A percentile compares a stretch with the other conserved stretches of the same genome.
phyloP scores from a whole-genome alignment of 768 basidiomycete genomes.

The Pleurotus platypus region DNA sequence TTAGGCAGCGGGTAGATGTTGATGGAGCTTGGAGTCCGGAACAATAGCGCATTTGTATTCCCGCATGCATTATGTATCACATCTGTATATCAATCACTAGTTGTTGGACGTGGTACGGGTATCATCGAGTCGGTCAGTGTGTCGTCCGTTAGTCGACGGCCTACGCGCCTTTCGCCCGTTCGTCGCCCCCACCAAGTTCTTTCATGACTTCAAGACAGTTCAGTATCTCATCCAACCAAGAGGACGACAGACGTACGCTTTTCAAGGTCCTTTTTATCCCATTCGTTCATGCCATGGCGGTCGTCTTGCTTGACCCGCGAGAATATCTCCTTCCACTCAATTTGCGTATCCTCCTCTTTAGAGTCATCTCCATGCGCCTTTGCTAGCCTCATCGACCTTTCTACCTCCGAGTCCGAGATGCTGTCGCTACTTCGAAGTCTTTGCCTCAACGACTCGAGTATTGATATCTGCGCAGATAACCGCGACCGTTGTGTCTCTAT shows the following conservation, averaged over 20 bases:
- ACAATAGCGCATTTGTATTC: no score
- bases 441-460: constrained; percentile 55
- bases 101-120: no score
- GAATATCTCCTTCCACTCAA: constrained; percentile 4
- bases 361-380: constrained; percentile 22
- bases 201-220: background rate
- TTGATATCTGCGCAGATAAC: constrained; percentile 53
- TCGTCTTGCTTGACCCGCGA: constrained; percentile 1
- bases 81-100: no score
- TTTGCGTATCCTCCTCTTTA: background rate
- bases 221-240: background rate
- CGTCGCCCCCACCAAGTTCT: background rate
- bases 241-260: background rate
- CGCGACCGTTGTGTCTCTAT: constrained; percentile 53
- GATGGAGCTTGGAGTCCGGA: background rate
- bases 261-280: constrained; percentile 5
- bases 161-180: background rate
- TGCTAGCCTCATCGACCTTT: constrained; percentile 52
- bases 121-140: no score
- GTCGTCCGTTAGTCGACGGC: no score
- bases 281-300: background rate
- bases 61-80: no score
- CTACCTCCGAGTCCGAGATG: constrained; percentile 48
- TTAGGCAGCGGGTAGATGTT: background rate
- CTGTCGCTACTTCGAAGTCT: constrained; percentile 46